These are phyloP conservation scores for Pseudotsuga menziesii DNA, from an alignment of 75 land plant species.

Conservation along the genomic window DNA sequence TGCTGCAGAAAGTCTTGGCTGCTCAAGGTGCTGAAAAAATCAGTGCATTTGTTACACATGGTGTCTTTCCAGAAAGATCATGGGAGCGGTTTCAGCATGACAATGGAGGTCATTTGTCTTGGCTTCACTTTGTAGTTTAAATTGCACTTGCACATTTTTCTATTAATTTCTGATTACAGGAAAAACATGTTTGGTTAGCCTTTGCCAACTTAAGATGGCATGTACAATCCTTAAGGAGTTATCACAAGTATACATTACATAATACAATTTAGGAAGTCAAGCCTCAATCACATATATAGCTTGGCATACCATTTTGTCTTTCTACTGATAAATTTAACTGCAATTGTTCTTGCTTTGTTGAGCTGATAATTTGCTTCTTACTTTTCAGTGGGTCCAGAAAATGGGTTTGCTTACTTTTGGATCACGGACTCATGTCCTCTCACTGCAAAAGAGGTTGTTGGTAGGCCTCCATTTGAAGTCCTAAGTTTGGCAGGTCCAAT, in stretches of 20 bases:
- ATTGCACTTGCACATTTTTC: slow-evolving; percentile 2
- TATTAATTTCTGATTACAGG: not conserved
- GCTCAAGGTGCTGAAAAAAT: slow-evolving; percentile 83
- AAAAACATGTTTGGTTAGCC: not conserved
- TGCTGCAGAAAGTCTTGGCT: slow-evolving; percentile 72
- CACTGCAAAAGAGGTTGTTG: slow-evolving; percentile 57
- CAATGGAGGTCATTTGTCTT: slow-evolving; percentile 38
- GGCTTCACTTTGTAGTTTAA: not conserved
- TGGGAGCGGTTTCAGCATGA: slow-evolving; percentile 81
- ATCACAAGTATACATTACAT: not conserved
- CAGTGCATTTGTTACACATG: slow-evolving; percentile 97
- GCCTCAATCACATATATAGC: not conserved
- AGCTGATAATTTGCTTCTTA: not conserved
- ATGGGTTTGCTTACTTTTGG: slow-evolving; percentile 71
- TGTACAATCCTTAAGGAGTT: not conserved
- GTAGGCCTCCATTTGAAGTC: slow-evolving; percentile 58
- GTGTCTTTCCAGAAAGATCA: slow-evolving; percentile 83
- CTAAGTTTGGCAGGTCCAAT: slow-evolving; percentile 62
- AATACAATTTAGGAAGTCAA: not conserved
- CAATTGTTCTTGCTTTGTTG: not conserved
- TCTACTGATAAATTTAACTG: not conserved
- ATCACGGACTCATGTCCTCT: slow-evolving; percentile 74
- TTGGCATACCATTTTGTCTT: slow-evolving; percentile 1
- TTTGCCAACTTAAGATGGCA: not conserved
- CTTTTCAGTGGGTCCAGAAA: slow-evolving; percentile 32